A percentile compares a stretch with the other conserved stretches of the same genome.
Conservation (phyloP, 2,329 filamentous ascomycete genomes). For the Fusarium haematococcum region DNA sequence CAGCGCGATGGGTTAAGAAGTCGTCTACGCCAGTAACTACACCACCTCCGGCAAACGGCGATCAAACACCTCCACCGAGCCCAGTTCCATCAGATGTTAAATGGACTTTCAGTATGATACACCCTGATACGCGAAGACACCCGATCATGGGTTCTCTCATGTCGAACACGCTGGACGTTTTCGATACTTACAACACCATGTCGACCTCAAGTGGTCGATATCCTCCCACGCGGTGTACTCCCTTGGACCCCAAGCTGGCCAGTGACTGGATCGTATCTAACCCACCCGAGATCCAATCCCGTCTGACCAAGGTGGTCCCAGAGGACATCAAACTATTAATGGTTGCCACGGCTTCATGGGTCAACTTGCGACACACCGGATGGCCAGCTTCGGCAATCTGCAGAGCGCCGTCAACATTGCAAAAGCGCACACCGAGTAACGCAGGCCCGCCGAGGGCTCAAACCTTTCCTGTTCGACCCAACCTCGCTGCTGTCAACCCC, state of each 20-base stretch:
- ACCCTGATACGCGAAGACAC: constrained; percentile 75
- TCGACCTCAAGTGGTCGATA: constrained; percentile 62
- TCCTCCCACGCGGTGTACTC: constrained; percentile 57
- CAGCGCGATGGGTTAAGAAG: constrained; percentile 76
- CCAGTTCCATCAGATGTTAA: constrained; percentile 58
- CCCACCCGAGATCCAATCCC: constrained; percentile 42
- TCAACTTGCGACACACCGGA: constrained; percentile 51
- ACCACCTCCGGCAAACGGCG: constrained; percentile 29
- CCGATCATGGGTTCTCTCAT: constrained; percentile 79
- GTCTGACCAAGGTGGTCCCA: constrained; percentile 46
- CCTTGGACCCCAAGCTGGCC: constrained; percentile 36
- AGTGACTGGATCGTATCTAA: constrained; percentile 38
- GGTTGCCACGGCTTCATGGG: constrained; percentile 54
- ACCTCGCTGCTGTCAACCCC: constrained; percentile 27
- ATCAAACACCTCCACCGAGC: constrained; percentile 39
- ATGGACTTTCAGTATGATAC: constrained; percentile 83
- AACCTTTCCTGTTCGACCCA: constrained; percentile 35
- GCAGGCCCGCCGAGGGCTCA: constrained; percentile 33
- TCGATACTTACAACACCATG: constrained; percentile 73
- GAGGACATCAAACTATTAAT: constrained; percentile 52
- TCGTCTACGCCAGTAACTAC: constrained; percentile 37
- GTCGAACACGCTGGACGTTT: constrained; percentile 73
- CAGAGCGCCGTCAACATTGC: constrained; percentile 42
- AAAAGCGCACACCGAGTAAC: constrained; percentile 41
- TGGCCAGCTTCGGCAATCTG: constrained; percentile 50